Evolutionary conservation across 345 rosid genomes (phyloP).

Genomic region (Melastoma malabathricum): DNA sequence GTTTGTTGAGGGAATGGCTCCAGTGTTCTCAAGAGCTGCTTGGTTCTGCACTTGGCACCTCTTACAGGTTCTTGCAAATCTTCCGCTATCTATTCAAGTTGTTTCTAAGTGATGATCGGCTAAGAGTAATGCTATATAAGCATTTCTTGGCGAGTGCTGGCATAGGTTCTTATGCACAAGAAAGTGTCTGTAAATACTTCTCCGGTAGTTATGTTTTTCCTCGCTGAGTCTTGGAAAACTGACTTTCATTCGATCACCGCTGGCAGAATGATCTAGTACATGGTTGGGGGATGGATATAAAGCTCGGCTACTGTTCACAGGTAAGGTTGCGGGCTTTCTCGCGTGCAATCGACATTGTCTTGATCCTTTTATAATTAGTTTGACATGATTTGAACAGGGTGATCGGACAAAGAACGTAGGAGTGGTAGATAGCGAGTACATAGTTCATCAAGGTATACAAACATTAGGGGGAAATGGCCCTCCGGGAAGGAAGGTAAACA

Average conservation of each 20-base stretch:
- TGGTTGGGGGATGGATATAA: slow-evolving; percentile 99
- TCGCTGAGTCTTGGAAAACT: no score
- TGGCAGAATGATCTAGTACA: slow-evolving; percentile 86
- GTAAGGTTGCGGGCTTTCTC: slow-evolving; percentile 14
- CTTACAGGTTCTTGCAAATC: slow-evolving; percentile 50
- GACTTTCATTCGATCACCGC: no score
- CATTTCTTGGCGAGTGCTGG: no score
- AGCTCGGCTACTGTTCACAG: slow-evolving; percentile 97
- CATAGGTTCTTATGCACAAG: no score
- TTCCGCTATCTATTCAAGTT: not conserved
- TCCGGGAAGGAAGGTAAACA: slow-evolving; percentile 32
- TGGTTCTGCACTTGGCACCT: slow-evolving; percentile 99
- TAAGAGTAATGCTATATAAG: no score
- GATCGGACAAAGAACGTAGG: slow-evolving; percentile 86
- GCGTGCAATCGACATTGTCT: no score
- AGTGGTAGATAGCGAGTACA: slow-evolving; percentile 70
- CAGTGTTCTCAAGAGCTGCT: slow-evolving; percentile 93
- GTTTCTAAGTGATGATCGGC: no score
- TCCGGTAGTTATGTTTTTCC: no score
- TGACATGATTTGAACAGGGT: slow-evolving; percentile 34
- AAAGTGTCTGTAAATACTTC: no score
- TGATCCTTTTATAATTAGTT: no score
- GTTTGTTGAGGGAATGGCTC: slow-evolving; percentile 99
- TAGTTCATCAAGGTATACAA: slow-evolving; percentile 83
- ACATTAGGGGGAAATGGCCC: slow-evolving; percentile 61